phyloP scores from a whole-genome alignment of 176 grass and related monocot genomes.

The Paspalum notatum region DNA sequence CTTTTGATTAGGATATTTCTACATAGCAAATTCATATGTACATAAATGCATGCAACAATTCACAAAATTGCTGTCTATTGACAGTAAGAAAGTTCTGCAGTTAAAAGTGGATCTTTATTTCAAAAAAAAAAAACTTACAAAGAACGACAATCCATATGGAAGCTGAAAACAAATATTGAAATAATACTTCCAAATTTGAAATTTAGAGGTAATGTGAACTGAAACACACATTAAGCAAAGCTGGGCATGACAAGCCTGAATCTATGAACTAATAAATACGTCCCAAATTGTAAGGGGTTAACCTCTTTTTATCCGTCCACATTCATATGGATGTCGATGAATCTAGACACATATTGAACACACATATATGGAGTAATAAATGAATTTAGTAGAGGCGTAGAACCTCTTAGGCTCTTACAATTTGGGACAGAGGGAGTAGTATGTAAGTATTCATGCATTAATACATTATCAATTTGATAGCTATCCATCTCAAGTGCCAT shows the following conservation, averaged over 20 bases:
- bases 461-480: not conserved
- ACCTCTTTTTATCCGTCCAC: no score
- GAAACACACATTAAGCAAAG: constrained; percentile 18
- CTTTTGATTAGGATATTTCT: constrained; percentile 32
- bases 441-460: constrained; percentile 4
- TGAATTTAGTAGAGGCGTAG: no score
- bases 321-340: no score
- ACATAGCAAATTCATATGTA: constrained; percentile 7
- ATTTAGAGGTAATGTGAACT: constrained; percentile 19
- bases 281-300: no score
- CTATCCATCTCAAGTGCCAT: constrained; percentile 31
- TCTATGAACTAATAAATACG: not conserved
- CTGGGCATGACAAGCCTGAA: not conserved
- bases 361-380: no score
- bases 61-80: constrained; percentile 8
- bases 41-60: constrained; percentile 19
- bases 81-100: not conserved
- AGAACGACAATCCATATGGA: not conserved
- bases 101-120: not conserved
- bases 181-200: not conserved
- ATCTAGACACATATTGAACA: no score
- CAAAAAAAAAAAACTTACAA: constrained; percentile 4
- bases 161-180: not conserved
- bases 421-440: no score
- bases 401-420: no score